Evolutionary conservation across 164 flowering plant genomes (phyloP).

Genomic region (Tetracentron sinense): DNA sequence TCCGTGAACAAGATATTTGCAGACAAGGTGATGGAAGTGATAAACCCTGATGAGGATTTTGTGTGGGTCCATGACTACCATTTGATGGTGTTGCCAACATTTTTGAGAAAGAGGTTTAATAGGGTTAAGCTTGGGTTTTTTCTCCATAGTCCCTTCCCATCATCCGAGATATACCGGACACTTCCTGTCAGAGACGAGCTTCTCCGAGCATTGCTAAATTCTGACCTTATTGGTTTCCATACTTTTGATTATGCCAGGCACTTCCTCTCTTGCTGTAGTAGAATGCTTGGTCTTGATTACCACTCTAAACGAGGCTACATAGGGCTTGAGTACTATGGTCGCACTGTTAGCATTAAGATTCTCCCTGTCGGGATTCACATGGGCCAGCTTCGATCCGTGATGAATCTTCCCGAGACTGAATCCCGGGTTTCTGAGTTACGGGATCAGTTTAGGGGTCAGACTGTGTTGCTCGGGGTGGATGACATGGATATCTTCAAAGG

Average conservation of each 20-base stretch:
- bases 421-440: conserved; percentile 32
- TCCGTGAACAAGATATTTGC: conserved; percentile 67
- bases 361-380: conserved; percentile 61
- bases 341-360: conserved; percentile 60
- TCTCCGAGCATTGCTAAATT: conserved; percentile 51
- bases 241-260: conserved; percentile 66
- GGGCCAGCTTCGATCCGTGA: conserved; percentile 46
- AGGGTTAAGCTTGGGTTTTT: conserved; percentile 55
- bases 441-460: conserved; percentile 31
- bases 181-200: conserved; percentile 57
- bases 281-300: conserved; percentile 64
- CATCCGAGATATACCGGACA: conserved; percentile 61
- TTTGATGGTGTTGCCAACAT: conserved; percentile 59
- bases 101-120: conserved; percentile 54
- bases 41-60: conserved; percentile 58
- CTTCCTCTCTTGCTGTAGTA: conserved; percentile 65
- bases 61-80: conserved; percentile 73
- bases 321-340: conserved; percentile 57
- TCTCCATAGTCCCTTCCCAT: conserved; percentile 64
- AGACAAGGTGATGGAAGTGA: conserved; percentile 64
- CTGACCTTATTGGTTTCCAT: conserved; percentile 62
- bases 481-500: conserved; percentile 74
- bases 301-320: conserved; percentile 62
- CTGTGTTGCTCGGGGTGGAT: conserved; percentile 59
- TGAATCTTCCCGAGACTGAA: conserved; percentile 50